A percentile compares a stretch with the other conserved stretches of the same genome.
These are phyloP conservation scores for Hevea brasiliensis DNA, from an alignment of 345 rosid genomes.

Conservation along the genomic window DNA sequence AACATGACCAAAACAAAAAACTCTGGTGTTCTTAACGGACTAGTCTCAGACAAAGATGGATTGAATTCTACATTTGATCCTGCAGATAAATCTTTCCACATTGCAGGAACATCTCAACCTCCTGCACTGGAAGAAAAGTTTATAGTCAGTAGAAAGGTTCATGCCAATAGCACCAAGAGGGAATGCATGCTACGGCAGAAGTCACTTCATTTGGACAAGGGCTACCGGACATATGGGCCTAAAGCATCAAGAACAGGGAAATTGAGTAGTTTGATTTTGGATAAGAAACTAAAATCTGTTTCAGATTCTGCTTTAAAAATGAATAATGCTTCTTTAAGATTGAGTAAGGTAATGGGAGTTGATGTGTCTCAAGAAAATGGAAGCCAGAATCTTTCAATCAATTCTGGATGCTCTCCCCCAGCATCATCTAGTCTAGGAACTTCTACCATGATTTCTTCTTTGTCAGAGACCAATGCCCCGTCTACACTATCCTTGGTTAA, in stretches of 20 bases:
- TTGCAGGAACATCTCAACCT: slow-evolving; percentile 50
- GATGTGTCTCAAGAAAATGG: slow-evolving; percentile 46
- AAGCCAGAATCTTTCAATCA: slow-evolving; percentile 26
- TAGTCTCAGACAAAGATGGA: slow-evolving; percentile 50
- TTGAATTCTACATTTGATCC: slow-evolving; percentile 37
- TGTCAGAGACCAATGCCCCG: slow-evolving; percentile 28
- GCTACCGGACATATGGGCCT: slow-evolving; percentile 53
- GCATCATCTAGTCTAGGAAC: slow-evolving; percentile 35
- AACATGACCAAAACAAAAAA: slow-evolving; percentile 45
- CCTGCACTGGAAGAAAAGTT: slow-evolving; percentile 62
- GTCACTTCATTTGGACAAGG: slow-evolving; percentile 65
- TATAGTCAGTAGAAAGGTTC: slow-evolving; percentile 56
- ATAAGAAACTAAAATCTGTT: slow-evolving; percentile 58
- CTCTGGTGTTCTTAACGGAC: slow-evolving; percentile 37
- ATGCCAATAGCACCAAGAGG: slow-evolving; percentile 56
- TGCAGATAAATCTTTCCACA: slow-evolving; percentile 44
- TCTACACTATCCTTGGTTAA: slow-evolving; percentile 26
- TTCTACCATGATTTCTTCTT: slow-evolving; percentile 27
- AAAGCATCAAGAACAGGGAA: slow-evolving; percentile 59
- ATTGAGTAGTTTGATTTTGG: slow-evolving; percentile 53
- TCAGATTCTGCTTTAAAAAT: slow-evolving; percentile 48
- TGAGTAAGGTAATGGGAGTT: slow-evolving; percentile 47
- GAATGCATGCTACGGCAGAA: slow-evolving; percentile 71
- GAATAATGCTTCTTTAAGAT: slow-evolving; percentile 49
- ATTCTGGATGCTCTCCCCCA: slow-evolving; percentile 30